Percentiles rank a stretch among this genome's conserved stretches.
Conservation (phyloP, 768 basidiomycete genomes). For the Cantharellus anzutake region DNA sequence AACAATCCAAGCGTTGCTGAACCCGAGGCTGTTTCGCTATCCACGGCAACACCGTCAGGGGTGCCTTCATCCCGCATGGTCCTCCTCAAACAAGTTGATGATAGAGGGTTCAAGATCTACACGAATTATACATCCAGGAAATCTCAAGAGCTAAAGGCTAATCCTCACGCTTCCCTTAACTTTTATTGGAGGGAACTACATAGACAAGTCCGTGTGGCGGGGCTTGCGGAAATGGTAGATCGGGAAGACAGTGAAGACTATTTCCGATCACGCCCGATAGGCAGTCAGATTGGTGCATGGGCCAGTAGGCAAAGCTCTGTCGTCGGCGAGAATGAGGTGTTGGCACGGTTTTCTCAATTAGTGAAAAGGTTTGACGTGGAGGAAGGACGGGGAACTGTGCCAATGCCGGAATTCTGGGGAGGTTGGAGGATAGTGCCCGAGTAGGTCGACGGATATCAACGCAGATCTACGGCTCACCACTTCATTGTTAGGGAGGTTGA, state of each 20-base stretch:
- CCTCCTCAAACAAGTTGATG: slow-evolving; percentile 79
- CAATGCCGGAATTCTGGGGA: slow-evolving; percentile 86
- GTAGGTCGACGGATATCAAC: slow-evolving; percentile 25
- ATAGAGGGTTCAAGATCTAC: slow-evolving; percentile 83
- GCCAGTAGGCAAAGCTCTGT: slow-evolving; percentile 76
- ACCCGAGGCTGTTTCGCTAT: slow-evolving; percentile 79
- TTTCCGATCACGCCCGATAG: slow-evolving; percentile 62
- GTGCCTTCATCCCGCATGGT: slow-evolving; percentile 81
- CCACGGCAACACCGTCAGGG: slow-evolving; percentile 48
- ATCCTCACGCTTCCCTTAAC: slow-evolving; percentile 63
- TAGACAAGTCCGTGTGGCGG: slow-evolving; percentile 66
- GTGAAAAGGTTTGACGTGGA: slow-evolving; percentile 33
- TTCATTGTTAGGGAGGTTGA: slow-evolving; percentile 57
- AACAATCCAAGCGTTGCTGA: slow-evolving; percentile 37
- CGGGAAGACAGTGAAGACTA: slow-evolving; percentile 63
- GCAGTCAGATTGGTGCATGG: slow-evolving; percentile 81
- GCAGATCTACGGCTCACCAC: too few relatives aligned
- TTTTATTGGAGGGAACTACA: slow-evolving; percentile 87
- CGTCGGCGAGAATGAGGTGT: slow-evolving; percentile 54
- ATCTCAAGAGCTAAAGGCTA: slow-evolving; percentile 55
- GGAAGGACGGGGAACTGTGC: slow-evolving; percentile 19
- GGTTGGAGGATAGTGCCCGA: slow-evolving; percentile 88
- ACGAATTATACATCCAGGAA: slow-evolving; percentile 95
- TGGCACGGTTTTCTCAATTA: slow-evolving; percentile 36
- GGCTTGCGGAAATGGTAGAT: slow-evolving; percentile 61